phyloP scores from a whole-genome alignment of 1,284 basidiomycete genomes.

The Pholiota adiposa region DNA sequence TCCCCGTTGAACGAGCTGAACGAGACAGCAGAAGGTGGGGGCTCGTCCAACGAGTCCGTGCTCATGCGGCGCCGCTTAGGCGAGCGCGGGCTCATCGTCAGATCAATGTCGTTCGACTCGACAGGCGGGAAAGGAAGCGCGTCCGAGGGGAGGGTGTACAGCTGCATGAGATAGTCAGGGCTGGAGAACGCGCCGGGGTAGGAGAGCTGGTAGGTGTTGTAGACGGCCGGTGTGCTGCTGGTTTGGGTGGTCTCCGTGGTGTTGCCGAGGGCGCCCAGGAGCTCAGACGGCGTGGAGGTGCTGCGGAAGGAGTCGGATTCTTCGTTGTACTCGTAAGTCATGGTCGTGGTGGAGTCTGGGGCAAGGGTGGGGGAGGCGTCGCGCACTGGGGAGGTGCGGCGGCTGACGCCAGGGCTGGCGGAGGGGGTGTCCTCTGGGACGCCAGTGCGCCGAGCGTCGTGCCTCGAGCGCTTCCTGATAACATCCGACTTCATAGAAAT shows the following conservation, averaged over 20 bases:
- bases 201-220: constrained; percentile 37
- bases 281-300: constrained; percentile 50
- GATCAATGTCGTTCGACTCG: constrained; percentile 40
- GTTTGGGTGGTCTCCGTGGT: constrained; percentile 37
- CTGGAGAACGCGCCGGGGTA: constrained; percentile 71
- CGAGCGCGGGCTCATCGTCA: constrained; percentile 44
- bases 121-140: constrained; percentile 47
- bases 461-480: constrained; percentile 80
- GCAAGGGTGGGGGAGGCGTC: constrained; percentile 67
- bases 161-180: constrained; percentile 64
- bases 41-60: constrained; percentile 69
- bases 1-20: constrained; percentile 49
- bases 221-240: constrained; percentile 19
- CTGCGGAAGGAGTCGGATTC: constrained; percentile 41
- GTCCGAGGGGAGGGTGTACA: constrained; percentile 48
- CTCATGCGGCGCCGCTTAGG: constrained; percentile 75
- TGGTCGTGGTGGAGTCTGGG: constrained; percentile 65
- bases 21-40: constrained; percentile 62
- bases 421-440: constrained; percentile 65
- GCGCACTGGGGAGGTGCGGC: constrained; percentile 68
- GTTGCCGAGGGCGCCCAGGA: constrained; percentile 63
- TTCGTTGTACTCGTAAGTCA: constrained; percentile 47
- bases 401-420: constrained; percentile 67
- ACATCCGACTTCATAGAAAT: constrained; percentile 88
- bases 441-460: constrained; percentile 64